Conservation (phyloP, 2,329 filamentous ascomycete genomes). For the Fusarium tricinctum region DNA sequence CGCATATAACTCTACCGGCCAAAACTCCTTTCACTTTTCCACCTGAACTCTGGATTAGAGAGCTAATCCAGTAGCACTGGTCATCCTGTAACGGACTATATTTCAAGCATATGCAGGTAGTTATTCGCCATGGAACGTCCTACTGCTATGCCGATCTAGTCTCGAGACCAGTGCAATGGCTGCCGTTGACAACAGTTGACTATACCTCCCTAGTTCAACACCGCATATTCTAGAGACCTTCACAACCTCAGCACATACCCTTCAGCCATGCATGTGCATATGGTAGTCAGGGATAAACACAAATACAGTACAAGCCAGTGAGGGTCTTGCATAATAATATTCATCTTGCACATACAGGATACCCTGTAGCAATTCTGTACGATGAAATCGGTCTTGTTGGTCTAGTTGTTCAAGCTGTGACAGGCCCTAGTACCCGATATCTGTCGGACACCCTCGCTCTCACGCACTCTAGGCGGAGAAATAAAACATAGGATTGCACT, state of each 20-base stretch:
- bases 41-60: not conserved
- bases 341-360: constrained; percentile 30
- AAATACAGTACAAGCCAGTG: constrained; percentile 14
- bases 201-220: constrained; percentile 35
- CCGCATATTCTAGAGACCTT: constrained; percentile 38
- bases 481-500: not conserved
- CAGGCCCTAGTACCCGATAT: constrained; percentile 17
- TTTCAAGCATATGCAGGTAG: constrained; percentile 9
- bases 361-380: constrained; percentile 30
- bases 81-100: constrained; percentile 32
- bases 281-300: constrained; percentile 20
- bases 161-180: constrained; percentile 23
- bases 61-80: constrained; percentile 22
- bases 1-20: too few species aligned
- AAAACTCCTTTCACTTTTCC: not conserved
- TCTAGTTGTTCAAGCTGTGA: constrained; percentile 19
- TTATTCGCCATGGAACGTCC: constrained; percentile 22
- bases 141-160: constrained; percentile 30
- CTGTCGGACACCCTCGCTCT: constrained; percentile 11
- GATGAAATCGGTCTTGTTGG: constrained; percentile 40
- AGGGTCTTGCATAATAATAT: constrained; percentile 6
- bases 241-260: constrained; percentile 13
- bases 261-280: constrained; percentile 23
- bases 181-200: constrained; percentile 21
- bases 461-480: not conserved